These are phyloP conservation scores for Acanthochlamys bracteata DNA, from an alignment of 106 monocot genomes.

Conservation along the genomic window DNA sequence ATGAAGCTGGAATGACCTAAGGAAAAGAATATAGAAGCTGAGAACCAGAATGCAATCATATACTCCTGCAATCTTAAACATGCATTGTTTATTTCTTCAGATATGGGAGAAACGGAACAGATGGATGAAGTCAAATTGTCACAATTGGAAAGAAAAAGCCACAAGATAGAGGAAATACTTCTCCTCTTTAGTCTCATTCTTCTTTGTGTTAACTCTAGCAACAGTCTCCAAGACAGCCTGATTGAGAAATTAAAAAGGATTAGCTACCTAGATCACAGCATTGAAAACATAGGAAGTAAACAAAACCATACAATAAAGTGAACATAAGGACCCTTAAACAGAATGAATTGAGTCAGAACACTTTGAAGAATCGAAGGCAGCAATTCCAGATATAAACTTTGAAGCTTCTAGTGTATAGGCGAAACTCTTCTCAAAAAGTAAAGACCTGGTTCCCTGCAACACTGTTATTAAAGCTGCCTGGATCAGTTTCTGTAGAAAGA, in stretches of 20 bases:
- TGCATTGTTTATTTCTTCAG: background rate
- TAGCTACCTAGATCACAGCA: background rate
- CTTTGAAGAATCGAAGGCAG: no score
- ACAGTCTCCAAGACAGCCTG: conserved; percentile 98
- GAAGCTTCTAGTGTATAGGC: background rate
- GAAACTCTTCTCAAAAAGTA: background rate
- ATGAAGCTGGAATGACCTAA: conserved; percentile 84
- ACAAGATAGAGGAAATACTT: conserved; percentile 43
- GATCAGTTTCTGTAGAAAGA: conserved; percentile 64
- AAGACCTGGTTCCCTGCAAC: conserved; percentile 80
- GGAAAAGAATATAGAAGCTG: conserved; percentile 3
- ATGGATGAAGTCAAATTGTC: background rate
- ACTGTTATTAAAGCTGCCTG: conserved; percentile 91
- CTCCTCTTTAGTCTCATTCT: conserved; percentile 97
- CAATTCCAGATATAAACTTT: no score
- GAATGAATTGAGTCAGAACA: no score
- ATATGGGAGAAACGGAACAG: background rate
- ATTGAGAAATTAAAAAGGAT: conserved; percentile 3
- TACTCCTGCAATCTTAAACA: no score
- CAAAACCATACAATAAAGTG: no score
- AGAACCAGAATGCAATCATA: background rate
- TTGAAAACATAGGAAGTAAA: no score
- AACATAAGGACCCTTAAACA: no score
- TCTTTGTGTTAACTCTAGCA: conserved; percentile 88
- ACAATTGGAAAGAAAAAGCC: background rate